Conservation (phyloP, 1,139 yeast species). For the Yamadazyma conglobata region DNA sequence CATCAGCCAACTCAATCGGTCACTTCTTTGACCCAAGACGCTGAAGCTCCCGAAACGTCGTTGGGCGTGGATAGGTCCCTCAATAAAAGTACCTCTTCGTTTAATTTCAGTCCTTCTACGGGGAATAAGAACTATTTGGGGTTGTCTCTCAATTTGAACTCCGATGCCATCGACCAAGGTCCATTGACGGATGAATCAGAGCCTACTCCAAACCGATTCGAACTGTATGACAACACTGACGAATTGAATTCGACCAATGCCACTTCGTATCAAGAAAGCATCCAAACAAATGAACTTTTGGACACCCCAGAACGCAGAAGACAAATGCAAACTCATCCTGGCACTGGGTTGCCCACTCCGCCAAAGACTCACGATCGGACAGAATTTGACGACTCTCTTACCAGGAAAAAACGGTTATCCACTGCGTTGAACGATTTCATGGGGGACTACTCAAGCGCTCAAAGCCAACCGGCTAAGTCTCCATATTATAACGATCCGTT, state of each 20-base stretch:
- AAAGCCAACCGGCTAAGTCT: constrained; percentile 2
- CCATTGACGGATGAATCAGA: constrained; percentile 7
- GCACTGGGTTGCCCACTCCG: constrained; percentile 11
- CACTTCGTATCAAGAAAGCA: constrained; percentile 14
- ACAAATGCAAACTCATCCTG: not conserved
- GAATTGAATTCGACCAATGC: constrained; percentile 13
- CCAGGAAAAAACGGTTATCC: constrained; percentile 21
- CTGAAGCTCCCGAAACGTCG: not conserved
- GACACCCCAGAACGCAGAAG: constrained; percentile 13
- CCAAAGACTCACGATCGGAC: constrained; percentile 7
- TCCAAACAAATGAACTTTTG: constrained; percentile 14
- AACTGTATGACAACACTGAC: constrained; percentile 9
- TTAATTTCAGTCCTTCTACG: constrained; percentile 15
- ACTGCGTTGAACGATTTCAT: constrained; percentile 30
- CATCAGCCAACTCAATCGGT: too few species aligned
- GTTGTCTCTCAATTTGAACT: constrained; percentile 25
- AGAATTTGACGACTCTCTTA: constrained; percentile 4
- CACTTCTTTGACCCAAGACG: too few species aligned
- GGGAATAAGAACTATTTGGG: constrained; percentile 28
- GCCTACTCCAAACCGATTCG: constrained; percentile 8
- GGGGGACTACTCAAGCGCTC: constrained; percentile 22
- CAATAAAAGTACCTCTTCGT: constrained; percentile 10
- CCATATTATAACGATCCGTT: not conserved
- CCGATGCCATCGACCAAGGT: constrained; percentile 2
- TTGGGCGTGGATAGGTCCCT: not conserved